Evolutionary conservation across 805 yeast species (phyloP).

Genomic region (Teunomyces cretensis): DNA sequence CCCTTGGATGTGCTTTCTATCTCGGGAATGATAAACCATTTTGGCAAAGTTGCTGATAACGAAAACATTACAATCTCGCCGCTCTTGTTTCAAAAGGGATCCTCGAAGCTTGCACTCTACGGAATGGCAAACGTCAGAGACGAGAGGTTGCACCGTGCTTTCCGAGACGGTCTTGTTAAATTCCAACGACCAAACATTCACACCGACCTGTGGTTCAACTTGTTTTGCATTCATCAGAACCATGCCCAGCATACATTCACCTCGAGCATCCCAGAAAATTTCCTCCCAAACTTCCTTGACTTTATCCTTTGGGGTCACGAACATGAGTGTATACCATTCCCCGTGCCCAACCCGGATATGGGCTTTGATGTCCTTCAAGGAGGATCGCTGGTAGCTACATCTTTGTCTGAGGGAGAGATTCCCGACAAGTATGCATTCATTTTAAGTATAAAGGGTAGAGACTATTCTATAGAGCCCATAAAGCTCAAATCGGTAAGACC

Average conservation of each 20-base stretch:
- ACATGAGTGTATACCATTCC: slow-evolving; percentile 84
- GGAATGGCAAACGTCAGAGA: slow-evolving; percentile 90
- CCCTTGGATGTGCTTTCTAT: slow-evolving; percentile 85
- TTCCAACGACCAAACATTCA: slow-evolving; percentile 67
- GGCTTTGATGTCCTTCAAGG: slow-evolving; percentile 84
- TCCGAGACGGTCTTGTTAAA: slow-evolving; percentile 75
- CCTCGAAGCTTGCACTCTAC: slow-evolving; percentile 78
- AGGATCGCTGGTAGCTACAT: slow-evolving; percentile 92
- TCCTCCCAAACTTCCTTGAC: slow-evolving; percentile 79
- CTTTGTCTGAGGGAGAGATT: slow-evolving; percentile 82
- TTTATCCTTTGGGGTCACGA: slow-evolving; percentile 97
- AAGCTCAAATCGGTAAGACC: slow-evolving; percentile 76
- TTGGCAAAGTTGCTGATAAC: slow-evolving; percentile 76
- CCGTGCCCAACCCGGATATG: slow-evolving; percentile 55
- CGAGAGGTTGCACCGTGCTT: slow-evolving; percentile 79
- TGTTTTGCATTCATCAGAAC: slow-evolving; percentile 90
- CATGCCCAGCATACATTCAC: slow-evolving; percentile 80
- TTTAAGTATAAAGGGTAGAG: slow-evolving; percentile 58
- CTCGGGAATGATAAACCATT: slow-evolving; percentile 83
- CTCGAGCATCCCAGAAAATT: slow-evolving; percentile 79
- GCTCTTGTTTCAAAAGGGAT: slow-evolving; percentile 76
- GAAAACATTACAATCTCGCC: slow-evolving; percentile 78
- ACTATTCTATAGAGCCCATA: slow-evolving; percentile 59
- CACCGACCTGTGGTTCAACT: slow-evolving; percentile 73
- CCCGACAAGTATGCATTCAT: slow-evolving; percentile 73